Evolutionary conservation across 2,329 filamentous ascomycete genomes (phyloP).

Genomic region (Geoglossum cookeanum): DNA sequence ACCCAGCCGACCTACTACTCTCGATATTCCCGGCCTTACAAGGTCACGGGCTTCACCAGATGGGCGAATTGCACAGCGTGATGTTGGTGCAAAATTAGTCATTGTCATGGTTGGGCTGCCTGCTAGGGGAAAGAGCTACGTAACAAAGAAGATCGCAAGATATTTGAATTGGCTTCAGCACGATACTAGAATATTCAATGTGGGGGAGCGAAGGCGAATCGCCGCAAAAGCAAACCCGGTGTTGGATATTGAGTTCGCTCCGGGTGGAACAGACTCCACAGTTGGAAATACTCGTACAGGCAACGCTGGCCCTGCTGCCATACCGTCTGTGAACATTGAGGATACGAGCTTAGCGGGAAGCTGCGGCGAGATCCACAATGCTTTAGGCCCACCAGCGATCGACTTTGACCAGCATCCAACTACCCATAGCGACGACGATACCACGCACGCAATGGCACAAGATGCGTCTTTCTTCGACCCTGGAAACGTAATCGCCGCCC

Average conservation of each 20-base stretch:
- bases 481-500: constrained; percentile 60
- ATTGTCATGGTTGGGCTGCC: constrained; percentile 97
- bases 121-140: constrained; percentile 91
- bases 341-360: neutral
- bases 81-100: constrained; percentile 90
- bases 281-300: neutral
- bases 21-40: constrained; percentile 93
- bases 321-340: neutral
- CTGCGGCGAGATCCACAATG: neutral
- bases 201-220: constrained; percentile 73
- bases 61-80: constrained; percentile 77
- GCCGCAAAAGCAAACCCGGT: constrained; percentile 31
- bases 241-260: neutral
- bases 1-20: constrained; percentile 70
- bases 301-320: neutral
- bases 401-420: neutral
- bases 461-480: constrained; percentile 90
- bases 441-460: constrained; percentile 45
- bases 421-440: neutral
- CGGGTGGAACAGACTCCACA: neutral
- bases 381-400: neutral
- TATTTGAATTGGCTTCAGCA: constrained; percentile 97
- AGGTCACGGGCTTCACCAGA: constrained; percentile 90
- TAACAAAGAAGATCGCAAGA: constrained; percentile 91
- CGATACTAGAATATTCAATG: constrained; percentile 91